A percentile compares a stretch with the other conserved stretches of the same genome.
These are phyloP conservation scores for Aspergillus indologenus DNA, from an alignment of 495 filamentous ascomycete species.

Conservation along the genomic window DNA sequence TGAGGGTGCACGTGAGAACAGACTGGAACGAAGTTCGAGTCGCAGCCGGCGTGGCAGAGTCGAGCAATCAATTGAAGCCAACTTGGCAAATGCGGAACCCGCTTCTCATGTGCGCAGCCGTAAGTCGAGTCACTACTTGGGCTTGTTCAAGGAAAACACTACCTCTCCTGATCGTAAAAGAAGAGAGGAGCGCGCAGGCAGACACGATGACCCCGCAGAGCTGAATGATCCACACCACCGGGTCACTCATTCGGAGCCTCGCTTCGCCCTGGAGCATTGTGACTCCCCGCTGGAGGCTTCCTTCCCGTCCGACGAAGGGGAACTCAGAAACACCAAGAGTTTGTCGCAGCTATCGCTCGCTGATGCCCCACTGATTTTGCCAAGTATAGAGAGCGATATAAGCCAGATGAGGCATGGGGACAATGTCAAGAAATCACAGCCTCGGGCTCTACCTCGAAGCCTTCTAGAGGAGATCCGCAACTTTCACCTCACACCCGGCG, in stretches of 20 bases:
- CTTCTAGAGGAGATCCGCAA: slow-evolving; percentile 64
- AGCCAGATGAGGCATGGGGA: slow-evolving; percentile 17
- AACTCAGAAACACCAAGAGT: slow-evolving; percentile 25
- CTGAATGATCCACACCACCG: slow-evolving; percentile 15
- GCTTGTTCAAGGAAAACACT: slow-evolving; percentile 90
- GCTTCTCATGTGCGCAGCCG: slow-evolving; percentile 76
- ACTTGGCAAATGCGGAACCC: slow-evolving; percentile 69
- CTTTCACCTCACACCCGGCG: slow-evolving; percentile 55
- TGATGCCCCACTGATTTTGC: slow-evolving; percentile 27
- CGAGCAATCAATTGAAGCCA: slow-evolving; percentile 82
- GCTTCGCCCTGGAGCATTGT: slow-evolving; percentile 10
- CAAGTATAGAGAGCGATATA: slow-evolving; percentile 8
- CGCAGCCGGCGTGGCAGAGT: slow-evolving; percentile 51
- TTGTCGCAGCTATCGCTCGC: slow-evolving; percentile 33
- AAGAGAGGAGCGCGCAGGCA: slow-evolving; percentile 34
- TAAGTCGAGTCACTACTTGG: slow-evolving; percentile 88
- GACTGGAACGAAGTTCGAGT: slow-evolving; percentile 40
- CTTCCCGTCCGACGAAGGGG: slow-evolving; percentile 15
- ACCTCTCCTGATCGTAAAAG: slow-evolving; percentile 48
- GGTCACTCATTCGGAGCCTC: slow-evolving; percentile 11
- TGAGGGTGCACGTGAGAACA: slow-evolving; percentile 14
- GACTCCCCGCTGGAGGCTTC: slow-evolving; percentile 5
- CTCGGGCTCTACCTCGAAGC: slow-evolving; percentile 40
- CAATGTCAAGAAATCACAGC: slow-evolving; percentile 27
- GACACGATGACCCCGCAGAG: slow-evolving; percentile 30